Conservation (phyloP, 805 yeast genomes). For the Kluyveromyces wickerhamii region DNA sequence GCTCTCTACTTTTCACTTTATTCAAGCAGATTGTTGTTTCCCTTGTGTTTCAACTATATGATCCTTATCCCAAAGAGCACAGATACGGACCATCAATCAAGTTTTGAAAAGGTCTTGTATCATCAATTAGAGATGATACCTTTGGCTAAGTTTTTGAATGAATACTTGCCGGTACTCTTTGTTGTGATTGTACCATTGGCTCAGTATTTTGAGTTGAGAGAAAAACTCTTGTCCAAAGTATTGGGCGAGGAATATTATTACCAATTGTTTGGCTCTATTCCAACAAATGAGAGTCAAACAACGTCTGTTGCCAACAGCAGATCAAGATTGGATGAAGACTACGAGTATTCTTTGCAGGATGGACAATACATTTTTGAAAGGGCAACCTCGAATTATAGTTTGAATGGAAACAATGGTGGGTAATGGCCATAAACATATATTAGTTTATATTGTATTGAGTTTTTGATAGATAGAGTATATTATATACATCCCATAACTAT, state of each 20-base stretch:
- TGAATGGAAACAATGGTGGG: constrained; percentile 6
- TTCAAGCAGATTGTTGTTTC: constrained; percentile 28
- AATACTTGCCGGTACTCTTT: constrained; percentile 22
- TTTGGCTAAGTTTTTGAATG: constrained; percentile 21
- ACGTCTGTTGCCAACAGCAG: constrained; percentile 9
- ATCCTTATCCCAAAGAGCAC: constrained; percentile 17
- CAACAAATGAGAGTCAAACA: not conserved
- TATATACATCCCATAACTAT: too few relatives aligned
- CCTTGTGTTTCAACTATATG: constrained; percentile 29
- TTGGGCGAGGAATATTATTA: constrained; percentile 29
- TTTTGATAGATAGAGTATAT: not conserved
- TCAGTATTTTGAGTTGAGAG: constrained; percentile 24
- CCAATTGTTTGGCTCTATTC: constrained; percentile 23
- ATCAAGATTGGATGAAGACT: constrained; percentile 36
- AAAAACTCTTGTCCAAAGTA: constrained; percentile 21
- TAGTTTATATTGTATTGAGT: too few relatives aligned
- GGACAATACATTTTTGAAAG: constrained; percentile 28
- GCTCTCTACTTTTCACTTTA: constrained; percentile 27
- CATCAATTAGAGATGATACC: constrained; percentile 24
- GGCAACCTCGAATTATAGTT: constrained; percentile 19
- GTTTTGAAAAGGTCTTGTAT: constrained; percentile 22
- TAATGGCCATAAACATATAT: too few relatives aligned
- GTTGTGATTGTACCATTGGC: constrained; percentile 20
- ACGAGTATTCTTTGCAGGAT: constrained; percentile 28
- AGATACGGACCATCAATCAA: constrained; percentile 11